Base-by-base conservation (phyloP, 768 basidiomycete genomes). In the Tulasnella sp. region DNA sequence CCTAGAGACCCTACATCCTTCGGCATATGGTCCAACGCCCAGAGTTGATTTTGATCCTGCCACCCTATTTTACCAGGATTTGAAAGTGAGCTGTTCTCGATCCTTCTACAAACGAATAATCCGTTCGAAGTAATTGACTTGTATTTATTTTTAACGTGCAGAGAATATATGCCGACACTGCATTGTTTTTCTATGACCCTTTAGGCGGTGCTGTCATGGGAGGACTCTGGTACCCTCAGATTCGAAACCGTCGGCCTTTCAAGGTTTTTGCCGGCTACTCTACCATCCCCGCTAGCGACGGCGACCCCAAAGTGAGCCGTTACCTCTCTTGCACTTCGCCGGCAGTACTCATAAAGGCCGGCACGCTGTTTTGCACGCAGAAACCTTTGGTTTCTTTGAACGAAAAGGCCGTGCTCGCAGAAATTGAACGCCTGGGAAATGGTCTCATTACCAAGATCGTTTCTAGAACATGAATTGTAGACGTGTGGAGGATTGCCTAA, bases 251-350 rank as follows among this genome's bases (percentile, higher is more conserved):
- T 0, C 74, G 84, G 48, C 76, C 82, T 3, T 91, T 94, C 75
- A 82, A 86, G 62, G 88, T 91, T 5, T 74, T 93, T 47, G 82
- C 86, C 24, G 86, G 86, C 9, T 95, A 86, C 71, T 90, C 88
- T 0, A 81, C 82, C 58, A 71, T 70, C 17, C 91, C 91, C 3
- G 64, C 67, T 74, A 74, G 61, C 11, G 62, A 61, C 13, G 51
- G 63, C 32, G 60, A 61, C 15, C 29, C 27, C 7, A 67, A 63
- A 55, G 60, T 67, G 43, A 43, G 50, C 32, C 13, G 13, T 11
- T 10, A 7, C 11, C 9, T 15, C 13, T 9, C 38, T 10, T 10
- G 13, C 2, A 23, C 2, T 42, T 24, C 11, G 21, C 19, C 32
- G 5, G n/a, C 56, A 17, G 19, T 27, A 51, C 24, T 24, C 0